These are phyloP conservation scores for Sporisorium reilianum DNA, from an alignment of 1,284 basidiomycete species.

Conservation along the genomic window DNA sequence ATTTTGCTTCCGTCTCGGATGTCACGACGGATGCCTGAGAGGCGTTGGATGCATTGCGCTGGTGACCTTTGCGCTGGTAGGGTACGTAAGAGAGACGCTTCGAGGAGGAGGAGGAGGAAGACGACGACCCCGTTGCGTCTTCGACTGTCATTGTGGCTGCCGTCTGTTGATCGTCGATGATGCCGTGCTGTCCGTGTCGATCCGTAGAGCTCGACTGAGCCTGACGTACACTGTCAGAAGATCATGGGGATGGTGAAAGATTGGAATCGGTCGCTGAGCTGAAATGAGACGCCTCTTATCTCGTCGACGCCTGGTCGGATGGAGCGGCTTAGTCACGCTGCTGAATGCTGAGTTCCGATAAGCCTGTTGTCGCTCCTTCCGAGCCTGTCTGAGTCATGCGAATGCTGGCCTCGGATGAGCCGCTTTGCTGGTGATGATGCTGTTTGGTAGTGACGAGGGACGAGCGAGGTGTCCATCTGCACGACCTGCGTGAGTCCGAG, in stretches of 20 bases:
- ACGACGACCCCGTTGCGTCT: slow-evolving; percentile 13
- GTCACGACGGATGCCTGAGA: slow-evolving; percentile 14
- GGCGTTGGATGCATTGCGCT: slow-evolving; percentile 24
- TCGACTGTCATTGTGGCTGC: slow-evolving; percentile 15
- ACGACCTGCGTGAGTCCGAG: slow-evolving; percentile 9
- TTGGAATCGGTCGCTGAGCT: background rate
- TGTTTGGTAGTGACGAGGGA: background rate
- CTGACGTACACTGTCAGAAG: background rate
- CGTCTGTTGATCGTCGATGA: background rate
- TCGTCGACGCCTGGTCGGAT: background rate
- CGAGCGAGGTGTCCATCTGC: slow-evolving; percentile 2
- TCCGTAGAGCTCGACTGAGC: slow-evolving; percentile 1
- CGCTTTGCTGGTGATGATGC: background rate
- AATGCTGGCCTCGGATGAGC: background rate
- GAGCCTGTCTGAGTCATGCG: background rate
- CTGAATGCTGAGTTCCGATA: background rate
- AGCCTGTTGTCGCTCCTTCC: background rate
- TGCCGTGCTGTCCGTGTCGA: background rate
- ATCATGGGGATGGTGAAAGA: background rate
- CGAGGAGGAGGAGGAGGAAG: slow-evolving; percentile 24
- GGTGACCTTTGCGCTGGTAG: slow-evolving; percentile 43
- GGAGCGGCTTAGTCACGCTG: background rate
- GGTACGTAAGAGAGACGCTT: slow-evolving; percentile 49
- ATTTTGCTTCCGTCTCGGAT: background rate
- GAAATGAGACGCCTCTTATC: background rate